These are phyloP conservation scores for Candida sithepensis DNA, from an alignment of 805 yeast genomes.

Conservation along the genomic window DNA sequence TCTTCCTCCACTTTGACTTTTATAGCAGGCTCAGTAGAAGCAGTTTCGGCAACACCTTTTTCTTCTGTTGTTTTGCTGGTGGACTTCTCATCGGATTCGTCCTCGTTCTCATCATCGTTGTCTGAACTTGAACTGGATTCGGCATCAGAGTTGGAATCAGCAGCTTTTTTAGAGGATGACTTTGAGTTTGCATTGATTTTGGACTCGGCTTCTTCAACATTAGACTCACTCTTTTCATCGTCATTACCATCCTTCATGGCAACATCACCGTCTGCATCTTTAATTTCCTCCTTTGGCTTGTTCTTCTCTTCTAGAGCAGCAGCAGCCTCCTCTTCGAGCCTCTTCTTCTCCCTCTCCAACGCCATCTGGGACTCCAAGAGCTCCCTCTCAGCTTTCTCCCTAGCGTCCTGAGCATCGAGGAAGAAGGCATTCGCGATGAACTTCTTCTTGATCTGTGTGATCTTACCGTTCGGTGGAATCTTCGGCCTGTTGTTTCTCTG, in stretches of 20 bases:
- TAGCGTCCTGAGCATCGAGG: slow-evolving; percentile 36
- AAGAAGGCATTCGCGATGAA: slow-evolving; percentile 51
- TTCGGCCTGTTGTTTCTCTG: slow-evolving; percentile 72
- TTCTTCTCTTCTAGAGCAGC: neutral
- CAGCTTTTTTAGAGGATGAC: neutral
- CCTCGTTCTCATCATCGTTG: neutral
- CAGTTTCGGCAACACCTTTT: too few relatives aligned
- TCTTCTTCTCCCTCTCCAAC: neutral
- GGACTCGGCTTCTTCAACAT: neutral
- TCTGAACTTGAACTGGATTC: neutral
- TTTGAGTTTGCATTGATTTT: neutral
- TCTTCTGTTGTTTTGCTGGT: too few relatives aligned
- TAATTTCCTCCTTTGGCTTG: neutral
- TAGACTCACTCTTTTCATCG: neutral
- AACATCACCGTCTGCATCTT: neutral
- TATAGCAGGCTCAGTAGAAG: too few relatives aligned
- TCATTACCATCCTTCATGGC: neutral
- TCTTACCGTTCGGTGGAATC: slow-evolving; percentile 88
- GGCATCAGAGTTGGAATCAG: neutral
- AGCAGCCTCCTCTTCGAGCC: neutral
- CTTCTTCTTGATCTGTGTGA: slow-evolving; percentile 65
- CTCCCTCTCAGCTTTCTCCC: slow-evolving; percentile 6
- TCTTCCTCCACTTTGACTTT: neutral
- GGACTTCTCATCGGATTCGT: neutral
- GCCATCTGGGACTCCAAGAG: neutral